Evolutionary conservation across 257 asterid species (phyloP), one percentile per base, ranked within the genome.

Genomic region (Lavandula angustifolia): DNA sequence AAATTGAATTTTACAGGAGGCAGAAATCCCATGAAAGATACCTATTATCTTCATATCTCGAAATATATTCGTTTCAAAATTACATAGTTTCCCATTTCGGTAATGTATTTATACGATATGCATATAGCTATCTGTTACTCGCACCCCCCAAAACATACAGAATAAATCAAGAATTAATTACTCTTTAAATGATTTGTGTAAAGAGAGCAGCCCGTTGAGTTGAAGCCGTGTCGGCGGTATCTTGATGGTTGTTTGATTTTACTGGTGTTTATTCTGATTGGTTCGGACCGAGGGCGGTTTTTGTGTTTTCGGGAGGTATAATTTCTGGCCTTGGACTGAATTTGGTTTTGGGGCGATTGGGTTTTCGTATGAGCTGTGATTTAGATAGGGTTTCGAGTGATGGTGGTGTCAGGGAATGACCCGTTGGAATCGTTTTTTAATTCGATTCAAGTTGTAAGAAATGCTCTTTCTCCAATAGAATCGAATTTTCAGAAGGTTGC

Each of bases 401-500:
- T 85, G 96, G 86, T 83, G 82, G 83, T 72, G 64, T 66, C 85
- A 35, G 85, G 84, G 56, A 83, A 78, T 83, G 98, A 94, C 69
- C 95, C 86, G 58, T 79, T 83, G 67, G 98, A 94, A 49, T 84
- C 99, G 47, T 73, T 94, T 76, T 50, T 86, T 79, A 87, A 84
- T 79, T 84, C 99, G 62, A 71, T 94, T 74, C 89, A 86, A 69
- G 88, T 82, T 18, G 85, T 92, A 14, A 87, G 81, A 72, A 76
- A 77, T 65, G 92, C 78, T 3, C 80, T 94, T 69, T 85, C 81
- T 56, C 99, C 98, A 0, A 64, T 94, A 42, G 95, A 94, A 66
- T 80, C 83, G 22, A 80, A 85, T 80, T 64, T 90, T 66, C 81
- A 86, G 63, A 84, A 87, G 74, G 91, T 77, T 37, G 87, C 90